Evolutionary conservation across 352 stramenopile species (phyloP), one percentile per base, ranked within the genome.

Genomic region (Pythium aristosporum): DNA sequence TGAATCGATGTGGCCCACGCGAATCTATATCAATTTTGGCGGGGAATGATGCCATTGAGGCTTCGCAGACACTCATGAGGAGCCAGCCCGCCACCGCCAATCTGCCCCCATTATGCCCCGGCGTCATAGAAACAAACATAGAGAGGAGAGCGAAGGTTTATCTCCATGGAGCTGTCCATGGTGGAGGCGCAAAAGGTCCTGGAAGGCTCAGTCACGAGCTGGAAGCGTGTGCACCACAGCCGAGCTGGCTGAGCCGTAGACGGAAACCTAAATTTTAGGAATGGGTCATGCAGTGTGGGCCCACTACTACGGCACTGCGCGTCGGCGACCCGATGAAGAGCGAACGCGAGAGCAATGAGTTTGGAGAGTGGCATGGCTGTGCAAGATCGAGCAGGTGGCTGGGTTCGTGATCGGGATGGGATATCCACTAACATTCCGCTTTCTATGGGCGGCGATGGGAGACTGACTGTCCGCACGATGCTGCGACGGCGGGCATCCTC

Each of bases 241-340:
- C 39, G 18, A 46, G 39, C 39, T 9, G 13, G 13, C 5, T 20
- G 16, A 46, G 12, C 12, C 5, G 39, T 18, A 50, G 44, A 25
- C 8, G 20, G 28, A 51, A 59, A 59, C 41, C 41, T 61, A 67
- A 67, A 67, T 50, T 67, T 67, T 61, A 61, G 60, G 51, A 67
- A 67, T 61, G 20, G n/a, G 30, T 39, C 34, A 13, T 39, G 8
- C 34, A 15, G 8, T 13, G 8, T 13, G 34, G 34, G 6, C 34
- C 1, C 34, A 7, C 25, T 5, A 30, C 25, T 30, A 30, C 25
- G 25, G 25, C 25, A 30, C 25, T 30, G 3, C 34, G 6, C 34
- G 11, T 39, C 34, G 11, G 34, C 34, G 34, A 39, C n/a, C n/a
- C n/a, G n/a, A n/a, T n/a, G n/a, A n/a, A n/a, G n/a, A n/a, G n/a